These are phyloP conservation scores for Glebionis coronaria DNA, from an alignment of 129 eudicot species.

Conservation along the genomic window DNA sequence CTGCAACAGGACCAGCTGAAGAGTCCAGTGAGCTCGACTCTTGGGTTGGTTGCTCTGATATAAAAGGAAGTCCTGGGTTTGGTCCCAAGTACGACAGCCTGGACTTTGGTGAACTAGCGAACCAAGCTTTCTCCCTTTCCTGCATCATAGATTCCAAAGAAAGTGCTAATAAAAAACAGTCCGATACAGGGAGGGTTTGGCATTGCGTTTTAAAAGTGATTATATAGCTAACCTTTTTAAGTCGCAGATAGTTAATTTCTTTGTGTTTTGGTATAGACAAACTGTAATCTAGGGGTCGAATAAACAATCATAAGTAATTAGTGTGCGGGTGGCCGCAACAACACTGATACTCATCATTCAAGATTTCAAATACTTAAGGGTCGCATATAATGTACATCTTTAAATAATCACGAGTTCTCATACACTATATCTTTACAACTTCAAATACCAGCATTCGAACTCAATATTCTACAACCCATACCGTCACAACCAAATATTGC, in stretches of 20 bases:
- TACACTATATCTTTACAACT: neutral
- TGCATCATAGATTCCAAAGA: slow-evolving; percentile 26
- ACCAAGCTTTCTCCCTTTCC: slow-evolving; percentile 69
- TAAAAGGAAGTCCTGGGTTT: slow-evolving; percentile 67
- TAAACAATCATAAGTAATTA: neutral
- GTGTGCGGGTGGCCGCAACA: no score
- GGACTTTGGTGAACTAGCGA: slow-evolving; percentile 76
- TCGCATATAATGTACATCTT: no score
- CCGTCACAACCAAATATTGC: neutral
- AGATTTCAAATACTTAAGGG: no score
- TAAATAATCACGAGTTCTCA: no score
- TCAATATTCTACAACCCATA: neutral
- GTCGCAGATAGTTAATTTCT: no score
- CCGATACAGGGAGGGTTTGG: neutral
- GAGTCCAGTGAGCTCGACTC: slow-evolving; percentile 59
- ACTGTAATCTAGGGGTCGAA: neutral
- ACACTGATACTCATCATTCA: no score
- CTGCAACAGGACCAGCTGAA: slow-evolving; percentile 63
- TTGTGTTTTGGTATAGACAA: no score
- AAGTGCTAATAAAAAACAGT: no score
- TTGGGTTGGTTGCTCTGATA: slow-evolving; percentile 43
- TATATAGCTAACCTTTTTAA: neutral
- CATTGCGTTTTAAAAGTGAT: neutral
- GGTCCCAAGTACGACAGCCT: slow-evolving; percentile 81
- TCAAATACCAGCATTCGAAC: neutral